Percentiles rank a stretch among this genome's conserved stretches.
Evolutionary conservation across 164 flowering plant species (phyloP).

Genomic region (Echeveria elegans): DNA sequence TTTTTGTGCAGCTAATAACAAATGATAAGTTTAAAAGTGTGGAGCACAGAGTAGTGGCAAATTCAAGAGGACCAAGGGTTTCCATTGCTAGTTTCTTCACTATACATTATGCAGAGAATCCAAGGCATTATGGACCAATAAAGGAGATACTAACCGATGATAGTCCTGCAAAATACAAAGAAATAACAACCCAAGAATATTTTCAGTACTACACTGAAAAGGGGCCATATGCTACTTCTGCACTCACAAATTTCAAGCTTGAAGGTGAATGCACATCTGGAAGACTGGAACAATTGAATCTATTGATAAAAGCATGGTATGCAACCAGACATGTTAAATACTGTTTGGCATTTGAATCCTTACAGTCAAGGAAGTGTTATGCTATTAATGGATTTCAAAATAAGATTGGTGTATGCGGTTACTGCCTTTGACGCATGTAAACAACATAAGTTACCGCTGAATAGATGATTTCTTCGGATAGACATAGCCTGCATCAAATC

Average conservation of each 20-base stretch:
- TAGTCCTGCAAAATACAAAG: conserved; percentile 6
- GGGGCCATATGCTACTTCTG: conserved; percentile 6
- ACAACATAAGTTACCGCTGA: neutral
- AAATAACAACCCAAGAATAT: neutral
- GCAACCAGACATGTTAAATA: too few species aligned
- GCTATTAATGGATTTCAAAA: too few species aligned
- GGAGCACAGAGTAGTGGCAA: conserved; percentile 11
- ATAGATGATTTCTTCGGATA: neutral
- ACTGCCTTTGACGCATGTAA: neutral
- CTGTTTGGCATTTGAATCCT: too few species aligned
- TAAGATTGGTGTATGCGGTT: neutral
- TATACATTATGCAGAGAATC: neutral
- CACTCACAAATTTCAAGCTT: neutral
- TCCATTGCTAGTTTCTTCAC: conserved; percentile 7
- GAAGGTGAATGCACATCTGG: neutral
- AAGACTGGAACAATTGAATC: neutral
- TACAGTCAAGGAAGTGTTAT: too few species aligned
- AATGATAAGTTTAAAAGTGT: conserved; percentile 10
- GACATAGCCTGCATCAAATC: too few species aligned
- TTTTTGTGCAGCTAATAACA: conserved; percentile 8
- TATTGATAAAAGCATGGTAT: too few species aligned
- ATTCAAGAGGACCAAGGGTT: neutral
- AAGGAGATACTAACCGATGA: conserved; percentile 8
- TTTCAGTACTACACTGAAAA: neutral
- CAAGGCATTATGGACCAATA: conserved; percentile 8